A percentile compares a stretch with the other conserved stretches of the same genome.
These are phyloP conservation scores for Labyrinthula sp. DNA, from an alignment of 352 stramenopile species.

Conservation along the genomic window DNA sequence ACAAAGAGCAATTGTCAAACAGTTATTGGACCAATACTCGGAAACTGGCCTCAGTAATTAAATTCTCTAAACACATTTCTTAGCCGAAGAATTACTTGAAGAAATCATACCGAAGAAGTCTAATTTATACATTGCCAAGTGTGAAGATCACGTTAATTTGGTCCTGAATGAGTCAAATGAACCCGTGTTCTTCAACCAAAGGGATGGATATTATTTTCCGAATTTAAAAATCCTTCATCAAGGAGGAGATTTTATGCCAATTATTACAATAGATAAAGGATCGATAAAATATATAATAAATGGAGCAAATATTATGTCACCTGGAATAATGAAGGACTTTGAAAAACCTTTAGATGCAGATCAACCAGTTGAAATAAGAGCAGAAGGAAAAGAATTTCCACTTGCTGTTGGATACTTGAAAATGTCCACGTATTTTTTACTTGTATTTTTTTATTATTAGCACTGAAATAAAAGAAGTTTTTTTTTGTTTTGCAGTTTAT, in stretches of 20 bases:
- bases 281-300: conserved; percentile 24
- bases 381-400: conserved; percentile 19
- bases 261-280: conserved; percentile 17
- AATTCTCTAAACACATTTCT: too few species aligned
- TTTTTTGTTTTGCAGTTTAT: conserved; percentile 9
- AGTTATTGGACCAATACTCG: too few species aligned
- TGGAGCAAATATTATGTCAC: conserved; percentile 30
- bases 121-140: too few species aligned
- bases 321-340: conserved; percentile 14
- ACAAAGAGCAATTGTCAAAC: too few species aligned
- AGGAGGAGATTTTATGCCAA: conserved; percentile 26
- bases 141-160: conserved; percentile 26
- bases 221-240: conserved; percentile 26
- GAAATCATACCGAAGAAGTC: too few species aligned
- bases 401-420: conserved; percentile 21
- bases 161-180: conserved; percentile 9
- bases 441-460: too few species aligned
- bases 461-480: too few species aligned
- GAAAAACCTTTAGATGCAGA: conserved; percentile 10
- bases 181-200: conserved; percentile 30
- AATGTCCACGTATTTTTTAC: too few species aligned
- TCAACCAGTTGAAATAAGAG: conserved; percentile 24
- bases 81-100: too few species aligned
- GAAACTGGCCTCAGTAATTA: too few species aligned
- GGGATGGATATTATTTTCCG: conserved; percentile 28